Evolutionary conservation across 2,329 filamentous ascomycete species (phyloP), one percentile per base, ranked within the genome.

Genomic region (Aspergillus novoparasiticus): DNA sequence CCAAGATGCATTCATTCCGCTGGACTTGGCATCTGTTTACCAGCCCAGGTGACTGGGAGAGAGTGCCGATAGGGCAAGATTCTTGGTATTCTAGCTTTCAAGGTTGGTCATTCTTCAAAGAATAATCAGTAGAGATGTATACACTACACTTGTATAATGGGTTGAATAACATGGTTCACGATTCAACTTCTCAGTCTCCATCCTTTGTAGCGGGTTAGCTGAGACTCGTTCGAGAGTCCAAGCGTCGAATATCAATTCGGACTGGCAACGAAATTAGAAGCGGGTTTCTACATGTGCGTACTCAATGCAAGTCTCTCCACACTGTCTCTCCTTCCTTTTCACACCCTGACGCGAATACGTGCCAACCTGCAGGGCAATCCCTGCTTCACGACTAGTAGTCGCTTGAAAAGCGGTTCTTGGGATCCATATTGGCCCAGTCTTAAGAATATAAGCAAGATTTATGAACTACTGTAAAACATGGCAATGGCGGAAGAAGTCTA

Each of bases 1-100:
- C 51, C 51, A 55, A 55, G 32, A 39, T 39, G 51, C 12, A 11
- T 55, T 19, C 51, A 55, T 55, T 39, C 51, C 32, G 32, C 51
- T 23, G 4, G 32, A 39, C 32, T 55, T 39, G 51, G 51, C 51
- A 39, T 54, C 1, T 54, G 26, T 32, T 19, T 32, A n/a, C 28
- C 14, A 23, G 14, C 23, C 16, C 46, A 50, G 46, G 23, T 50
- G 23, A 30, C 16, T 50, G 26, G 26, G 11, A 16, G 41, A 14
- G 14, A 36, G 34, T 16, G 28, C 3, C 21, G 1, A 26, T 46
- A 26, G 21, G 21, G 45, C 45, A 1, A 12, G 11, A 14, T 46
- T 46, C 43, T 46, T 23, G 16, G 19, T n/a, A 9, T 41, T 3
- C 19, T n/a, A 19, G 6, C 1, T 39, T 39, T 16, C 34, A 39